Base-by-base conservation (phyloP, 331 rosid genomes). In the Quercus tomentella region DNA sequence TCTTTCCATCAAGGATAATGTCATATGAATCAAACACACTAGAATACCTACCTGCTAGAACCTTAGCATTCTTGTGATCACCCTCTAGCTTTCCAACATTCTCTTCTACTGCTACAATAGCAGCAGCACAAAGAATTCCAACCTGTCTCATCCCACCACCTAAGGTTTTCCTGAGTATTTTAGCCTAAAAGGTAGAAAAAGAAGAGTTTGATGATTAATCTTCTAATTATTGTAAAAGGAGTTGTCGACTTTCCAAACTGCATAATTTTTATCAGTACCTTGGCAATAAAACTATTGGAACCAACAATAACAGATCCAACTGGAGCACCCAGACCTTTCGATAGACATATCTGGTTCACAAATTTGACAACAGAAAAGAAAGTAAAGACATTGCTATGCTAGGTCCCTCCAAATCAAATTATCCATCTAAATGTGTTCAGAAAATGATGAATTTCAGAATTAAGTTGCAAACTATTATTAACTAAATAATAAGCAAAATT, bases 101-200 rank as follows among this genome's bases (percentile, higher is more conserved):
- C 66, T 94, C 93, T 33, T 85, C 86, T 12, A 94, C 56, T 51
- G 95, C 98, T 52, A 94, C 87, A 28, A 91, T 81, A 68, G 95
- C 97, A 37, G 97, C 98, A 25, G 97, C 97, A 77, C 98, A 94
- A 56, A 94, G 92, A 85, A 92, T 76, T 8, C 98, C 98, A 5
- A 88, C 65, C 80, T 94, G 97, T 81, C 97, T 94, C 98, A 92
- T 94, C 76, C 97, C 98, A 71, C 98, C 98, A 28, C 98, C 98
- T 78, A 94, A 86, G 60, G 95, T 88, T 78, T 94, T 94, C 79
- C 97, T 75, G 63, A 94, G 91, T 85, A 91, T 67, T 87, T 85
- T 91, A 52, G 97, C 98, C 98, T 94, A 63, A 67, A 77, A 82
- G 58, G 45, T 20, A 7, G 37, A 2, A 1, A 37, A 26, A 72